Conservation (phyloP, 345 rosid genomes). For the Conringia planisiliqua region DNA sequence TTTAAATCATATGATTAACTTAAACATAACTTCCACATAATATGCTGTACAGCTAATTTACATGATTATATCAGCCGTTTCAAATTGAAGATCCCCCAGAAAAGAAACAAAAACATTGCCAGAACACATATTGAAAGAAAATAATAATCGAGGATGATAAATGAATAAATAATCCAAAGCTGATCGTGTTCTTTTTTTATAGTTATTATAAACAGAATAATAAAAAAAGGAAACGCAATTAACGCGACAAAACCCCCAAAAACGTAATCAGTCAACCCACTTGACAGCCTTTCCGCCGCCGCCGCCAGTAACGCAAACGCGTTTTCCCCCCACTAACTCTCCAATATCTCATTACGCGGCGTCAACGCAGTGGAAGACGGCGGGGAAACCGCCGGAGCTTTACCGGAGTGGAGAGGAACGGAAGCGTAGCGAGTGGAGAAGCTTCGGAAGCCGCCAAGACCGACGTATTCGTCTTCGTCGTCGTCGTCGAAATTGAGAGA, state of each 20-base stretch:
- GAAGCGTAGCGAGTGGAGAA: conserved; percentile 72
- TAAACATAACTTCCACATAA: conserved; percentile 20
- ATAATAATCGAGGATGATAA: background rate
- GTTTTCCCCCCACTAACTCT: conserved; percentile 21
- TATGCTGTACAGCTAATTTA: conserved; percentile 28
- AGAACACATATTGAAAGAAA: background rate
- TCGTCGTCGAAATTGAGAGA: conserved; percentile 81
- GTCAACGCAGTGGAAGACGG: conserved; percentile 14
- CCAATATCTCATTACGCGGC: conserved; percentile 20
- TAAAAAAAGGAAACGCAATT: conserved; percentile 1
- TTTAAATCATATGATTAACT: conserved; percentile 11
- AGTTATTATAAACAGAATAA: background rate
- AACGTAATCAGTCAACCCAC: conserved; percentile 21
- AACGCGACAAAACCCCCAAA: conserved; percentile 6
- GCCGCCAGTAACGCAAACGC: conserved; percentile 29
- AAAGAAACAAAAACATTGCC: background rate
- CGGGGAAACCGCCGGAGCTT: conserved; percentile 11
- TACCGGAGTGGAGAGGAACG: conserved; percentile 35
- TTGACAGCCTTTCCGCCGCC: conserved; percentile 16
- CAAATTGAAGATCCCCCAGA: background rate
- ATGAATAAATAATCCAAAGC: background rate
- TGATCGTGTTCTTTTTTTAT: background rate
- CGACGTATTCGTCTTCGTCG: conserved; percentile 37
- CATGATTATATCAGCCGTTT: background rate
- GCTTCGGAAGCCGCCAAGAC: conserved; percentile 37